Base-by-base conservation (phyloP, 352 stramenopile species). In the Phytophthora hibernalis region DNA sequence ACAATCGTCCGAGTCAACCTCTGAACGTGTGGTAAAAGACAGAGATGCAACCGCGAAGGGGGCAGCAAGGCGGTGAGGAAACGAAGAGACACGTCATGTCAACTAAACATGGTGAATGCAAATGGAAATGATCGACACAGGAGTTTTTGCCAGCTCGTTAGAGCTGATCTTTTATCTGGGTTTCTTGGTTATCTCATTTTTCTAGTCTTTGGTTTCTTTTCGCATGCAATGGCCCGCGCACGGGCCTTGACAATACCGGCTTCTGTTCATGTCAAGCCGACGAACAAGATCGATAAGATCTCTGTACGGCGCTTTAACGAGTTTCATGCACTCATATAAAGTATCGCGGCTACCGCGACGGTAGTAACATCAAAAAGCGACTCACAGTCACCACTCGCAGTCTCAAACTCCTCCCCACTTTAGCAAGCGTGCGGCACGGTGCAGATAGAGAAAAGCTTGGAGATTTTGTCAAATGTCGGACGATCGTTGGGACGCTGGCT, bases 211-310 rank as follows among this genome's bases (percentile, higher is more conserved):
- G 12, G 12, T 54, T 55, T n/a, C 21, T 63, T 43, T 33, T 38
- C 38, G 28, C 33, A 55, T 62, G 47, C 37, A 64, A 26, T 38
- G 35, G 26, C 38, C 61, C 30, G 18, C 24, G 21, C 21, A 38
- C 37, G 30, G 48, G 35, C 52, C 44, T 42, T 49, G 7, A 70
- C 47, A 35, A 54, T 43, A 70, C 54, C 61, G 61, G 61, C 61
- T 70, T 70, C 47, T 65, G 61, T 70, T 70, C 45, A 70, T 70
- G 38, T 70, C 61, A 70, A 70, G 61, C 61, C 61, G 54, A 65
- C 61, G 61, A 16, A 65, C 61, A 70, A 65, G 61, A 70, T 70
- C 61, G 61, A 30, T 54, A 31, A 60, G 54, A 70, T 65, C 61
- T 68, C 48, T 65, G 54, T 64, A 55, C 45, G 61, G 61, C 54